These are phyloP conservation scores for Exophiala oligosperma DNA, from an alignment of 2,329 filamentous ascomycete species.

Conservation along the genomic window DNA sequence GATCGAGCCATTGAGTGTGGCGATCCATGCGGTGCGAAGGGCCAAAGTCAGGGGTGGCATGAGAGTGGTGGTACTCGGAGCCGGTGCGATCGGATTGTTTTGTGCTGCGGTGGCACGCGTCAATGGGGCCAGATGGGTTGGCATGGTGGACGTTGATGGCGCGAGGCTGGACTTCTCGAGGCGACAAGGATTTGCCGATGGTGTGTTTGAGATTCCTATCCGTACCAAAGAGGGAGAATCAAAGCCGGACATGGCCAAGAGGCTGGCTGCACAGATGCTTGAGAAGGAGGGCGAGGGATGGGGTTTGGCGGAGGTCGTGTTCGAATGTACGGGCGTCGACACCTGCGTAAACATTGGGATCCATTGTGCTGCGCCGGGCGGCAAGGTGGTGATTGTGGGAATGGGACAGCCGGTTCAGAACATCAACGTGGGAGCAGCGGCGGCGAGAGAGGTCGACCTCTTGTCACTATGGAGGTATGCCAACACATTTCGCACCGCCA, in stretches of 20 bases:
- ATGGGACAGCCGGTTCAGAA: constrained; percentile 59
- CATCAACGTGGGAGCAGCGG: constrained; percentile 53
- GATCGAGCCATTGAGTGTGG: constrained; percentile 36
- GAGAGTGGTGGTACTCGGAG: constrained; percentile 58
- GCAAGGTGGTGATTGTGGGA: constrained; percentile 54
- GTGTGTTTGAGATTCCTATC: constrained; percentile 55
- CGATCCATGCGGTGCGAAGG: constrained; percentile 51
- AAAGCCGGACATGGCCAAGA: constrained; percentile 54
- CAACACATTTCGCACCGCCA: constrained; percentile 53
- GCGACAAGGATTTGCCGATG: constrained; percentile 59
- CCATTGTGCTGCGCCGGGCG: constrained; percentile 47
- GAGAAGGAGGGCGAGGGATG: constrained; percentile 32
- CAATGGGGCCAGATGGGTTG: constrained; percentile 53
- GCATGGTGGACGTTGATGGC: constrained; percentile 61
- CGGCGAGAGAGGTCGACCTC: constrained; percentile 56
- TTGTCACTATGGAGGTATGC: constrained; percentile 59
- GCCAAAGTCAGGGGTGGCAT: constrained; percentile 54
- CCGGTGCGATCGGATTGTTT: constrained; percentile 60
- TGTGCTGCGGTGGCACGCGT: constrained; percentile 58
- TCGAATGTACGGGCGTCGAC: constrained; percentile 47
- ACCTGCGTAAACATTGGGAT: constrained; percentile 46
- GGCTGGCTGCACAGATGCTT: constrained; percentile 36
- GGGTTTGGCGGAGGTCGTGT: constrained; percentile 44
- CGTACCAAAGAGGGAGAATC: constrained; percentile 43
- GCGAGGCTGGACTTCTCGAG: constrained; percentile 58